Percentiles rank a stretch among this genome's conserved stretches.
These are phyloP conservation scores for Ophiostoma piceae DNA, from an alignment of 2,329 filamentous ascomycete genomes.

Conservation along the genomic window DNA sequence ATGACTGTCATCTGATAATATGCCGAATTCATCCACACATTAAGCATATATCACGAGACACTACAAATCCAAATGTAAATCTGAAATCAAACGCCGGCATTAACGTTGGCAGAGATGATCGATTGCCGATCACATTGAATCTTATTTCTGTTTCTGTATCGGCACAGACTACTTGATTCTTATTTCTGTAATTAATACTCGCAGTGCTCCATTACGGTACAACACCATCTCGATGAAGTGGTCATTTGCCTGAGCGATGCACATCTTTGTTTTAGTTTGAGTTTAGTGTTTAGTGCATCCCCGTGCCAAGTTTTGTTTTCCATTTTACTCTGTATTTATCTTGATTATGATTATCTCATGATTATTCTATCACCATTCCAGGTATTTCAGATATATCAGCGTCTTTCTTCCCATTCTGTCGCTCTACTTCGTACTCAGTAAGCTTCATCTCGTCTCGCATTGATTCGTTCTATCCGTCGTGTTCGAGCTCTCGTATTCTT, in stretches of 20 bases:
- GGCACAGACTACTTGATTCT: not conserved
- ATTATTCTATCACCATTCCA: not conserved
- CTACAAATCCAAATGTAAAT: not conserved
- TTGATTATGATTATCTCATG: not conserved
- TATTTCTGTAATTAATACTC: not conserved
- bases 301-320: not conserved
- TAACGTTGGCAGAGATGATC: conserved; percentile 9
- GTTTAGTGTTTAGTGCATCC: not conserved
- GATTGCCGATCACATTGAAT: not conserved
- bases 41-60: not conserved
- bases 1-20: not conserved
- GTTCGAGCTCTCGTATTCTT: not conserved
- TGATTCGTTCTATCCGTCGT: not conserved
- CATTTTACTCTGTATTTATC: not conserved
- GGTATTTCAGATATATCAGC: too few relatives aligned
- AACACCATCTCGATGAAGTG: not conserved
- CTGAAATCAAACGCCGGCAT: not conserved
- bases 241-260: conserved; percentile 9
- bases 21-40: not conserved
- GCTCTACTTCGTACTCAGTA: too few relatives aligned
- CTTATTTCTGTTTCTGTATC: not conserved
- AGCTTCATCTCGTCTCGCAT: not conserved
- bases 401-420: too few relatives aligned
- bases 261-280: not conserved
- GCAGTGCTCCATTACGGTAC: not conserved